Percentiles rank a stretch among this genome's conserved stretches.
These are phyloP conservation scores for Plasmodium inui DNA, from an alignment of 169 alveolate genomes.

Conservation along the genomic window DNA sequence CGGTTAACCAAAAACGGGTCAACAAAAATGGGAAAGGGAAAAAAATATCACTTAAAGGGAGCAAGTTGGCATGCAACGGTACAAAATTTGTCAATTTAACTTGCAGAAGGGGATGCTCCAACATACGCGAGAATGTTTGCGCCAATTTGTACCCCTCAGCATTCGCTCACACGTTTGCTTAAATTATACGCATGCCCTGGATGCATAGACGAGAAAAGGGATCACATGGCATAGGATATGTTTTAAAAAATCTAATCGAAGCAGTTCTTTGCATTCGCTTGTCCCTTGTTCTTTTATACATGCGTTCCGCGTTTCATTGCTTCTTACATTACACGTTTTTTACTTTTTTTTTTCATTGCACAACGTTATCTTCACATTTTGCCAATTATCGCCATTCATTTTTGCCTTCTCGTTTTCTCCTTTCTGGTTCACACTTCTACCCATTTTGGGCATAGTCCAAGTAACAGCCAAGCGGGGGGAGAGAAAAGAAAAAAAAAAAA, in stretches of 20 bases:
- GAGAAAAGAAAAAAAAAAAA: not conserved
- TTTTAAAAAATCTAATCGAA: not conserved
- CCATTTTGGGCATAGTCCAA: not conserved
- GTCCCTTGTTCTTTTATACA: not conserved
- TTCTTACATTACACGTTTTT: constrained; percentile 5
- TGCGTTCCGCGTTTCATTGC: not conserved
- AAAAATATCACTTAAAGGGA: not conserved
- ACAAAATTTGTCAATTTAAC: not conserved
- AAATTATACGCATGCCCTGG: not conserved
- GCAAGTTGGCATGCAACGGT: not conserved
- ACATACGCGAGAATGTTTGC: not conserved
- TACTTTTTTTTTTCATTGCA: not conserved
- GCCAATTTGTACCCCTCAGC: not conserved
- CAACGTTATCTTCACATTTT: not conserved
- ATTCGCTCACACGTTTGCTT: not conserved
- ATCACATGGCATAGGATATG: not conserved
- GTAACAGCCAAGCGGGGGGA: not conserved
- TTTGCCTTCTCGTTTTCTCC: not conserved
- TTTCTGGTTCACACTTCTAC: not conserved
- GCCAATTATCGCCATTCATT: not conserved
- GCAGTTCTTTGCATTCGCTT: not conserved
- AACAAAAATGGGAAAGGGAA: not conserved
- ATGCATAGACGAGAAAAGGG: not conserved
- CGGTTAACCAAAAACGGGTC: not conserved
- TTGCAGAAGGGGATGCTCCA: not conserved